Conservation (phyloP, 2,329 filamentous ascomycete genomes). For the Lachnellula suecica region DNA sequence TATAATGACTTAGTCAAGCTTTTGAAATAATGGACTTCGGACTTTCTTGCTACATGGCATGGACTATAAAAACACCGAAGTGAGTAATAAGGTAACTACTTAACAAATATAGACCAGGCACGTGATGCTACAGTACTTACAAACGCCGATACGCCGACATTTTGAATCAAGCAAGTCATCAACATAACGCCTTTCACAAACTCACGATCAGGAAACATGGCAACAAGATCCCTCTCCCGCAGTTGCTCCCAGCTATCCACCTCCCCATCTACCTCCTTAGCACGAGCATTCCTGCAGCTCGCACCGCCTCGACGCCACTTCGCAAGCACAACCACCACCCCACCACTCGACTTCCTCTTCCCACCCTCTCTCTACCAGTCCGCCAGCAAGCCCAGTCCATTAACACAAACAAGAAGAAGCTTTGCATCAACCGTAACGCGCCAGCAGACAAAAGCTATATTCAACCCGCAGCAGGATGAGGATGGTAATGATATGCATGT, state of each 20-base stretch:
- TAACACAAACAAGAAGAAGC: constrained; percentile 4
- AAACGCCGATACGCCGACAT: neutral
- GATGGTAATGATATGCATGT: constrained; percentile 82
- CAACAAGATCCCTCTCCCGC: constrained; percentile 21
- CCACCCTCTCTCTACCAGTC: constrained; percentile 14
- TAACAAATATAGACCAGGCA: neutral
- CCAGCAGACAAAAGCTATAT: constrained; percentile 46
- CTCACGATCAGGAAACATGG: constrained; percentile 22
- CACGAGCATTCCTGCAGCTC: constrained; percentile 29
- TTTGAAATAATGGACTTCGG: too few species aligned
- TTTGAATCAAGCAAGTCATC: neutral
- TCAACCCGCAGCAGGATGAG: constrained; percentile 78
- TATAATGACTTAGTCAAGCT: too few species aligned
- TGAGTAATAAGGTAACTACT: too few species aligned
- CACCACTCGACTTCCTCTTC: constrained; percentile 30
- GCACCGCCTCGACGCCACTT: constrained; percentile 23
- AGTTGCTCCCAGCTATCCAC: constrained; percentile 21
- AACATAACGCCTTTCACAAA: neutral
- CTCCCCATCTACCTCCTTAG: constrained; percentile 19
- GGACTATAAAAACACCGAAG: too few species aligned
- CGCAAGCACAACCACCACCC: constrained; percentile 18
- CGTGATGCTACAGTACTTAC: neutral
- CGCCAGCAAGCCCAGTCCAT: neutral
- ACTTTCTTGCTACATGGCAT: too few species aligned
- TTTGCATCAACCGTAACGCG: constrained; percentile 23